Evolutionary conservation across 257 asterid genomes (phyloP).

Genomic region (Anisodus acutangulus): DNA sequence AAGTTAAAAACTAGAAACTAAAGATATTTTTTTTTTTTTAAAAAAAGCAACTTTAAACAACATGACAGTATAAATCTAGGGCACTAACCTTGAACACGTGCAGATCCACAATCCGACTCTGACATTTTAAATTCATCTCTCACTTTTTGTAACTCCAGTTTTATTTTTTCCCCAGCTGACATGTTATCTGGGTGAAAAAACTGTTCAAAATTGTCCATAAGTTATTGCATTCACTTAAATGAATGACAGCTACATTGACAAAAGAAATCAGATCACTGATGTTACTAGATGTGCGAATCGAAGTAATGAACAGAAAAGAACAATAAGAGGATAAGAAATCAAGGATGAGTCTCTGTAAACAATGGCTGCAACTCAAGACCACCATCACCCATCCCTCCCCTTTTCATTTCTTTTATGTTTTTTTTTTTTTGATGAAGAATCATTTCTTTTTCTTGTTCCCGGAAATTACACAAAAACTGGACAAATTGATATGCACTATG

Average conservation of each 20-base stretch:
- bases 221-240: conserved; percentile 1
- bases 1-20: conserved; percentile 9
- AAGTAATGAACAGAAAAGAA: conserved; percentile 9
- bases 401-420: background rate
- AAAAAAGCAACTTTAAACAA: background rate
- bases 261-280: conserved; percentile 17
- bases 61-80: conserved; percentile 16
- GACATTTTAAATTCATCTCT: conserved; percentile 90
- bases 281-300: background rate
- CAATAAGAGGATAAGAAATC: background rate
- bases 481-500: background rate
- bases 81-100: conserved; percentile 84
- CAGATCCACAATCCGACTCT: conserved; percentile 94
- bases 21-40: too few species aligned
- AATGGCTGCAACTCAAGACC: background rate
- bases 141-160: conserved; percentile 81
- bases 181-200: conserved; percentile 87
- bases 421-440: too few species aligned
- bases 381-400: background rate
- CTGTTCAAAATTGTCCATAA: conserved; percentile 45
- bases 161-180: conserved; percentile 89
- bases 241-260: background rate
- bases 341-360: background rate
- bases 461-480: background rate
- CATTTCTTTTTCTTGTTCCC: background rate